Conservation (phyloP, 2,329 filamentous ascomycete species). For the Zymoseptoria ardabiliae region DNA sequence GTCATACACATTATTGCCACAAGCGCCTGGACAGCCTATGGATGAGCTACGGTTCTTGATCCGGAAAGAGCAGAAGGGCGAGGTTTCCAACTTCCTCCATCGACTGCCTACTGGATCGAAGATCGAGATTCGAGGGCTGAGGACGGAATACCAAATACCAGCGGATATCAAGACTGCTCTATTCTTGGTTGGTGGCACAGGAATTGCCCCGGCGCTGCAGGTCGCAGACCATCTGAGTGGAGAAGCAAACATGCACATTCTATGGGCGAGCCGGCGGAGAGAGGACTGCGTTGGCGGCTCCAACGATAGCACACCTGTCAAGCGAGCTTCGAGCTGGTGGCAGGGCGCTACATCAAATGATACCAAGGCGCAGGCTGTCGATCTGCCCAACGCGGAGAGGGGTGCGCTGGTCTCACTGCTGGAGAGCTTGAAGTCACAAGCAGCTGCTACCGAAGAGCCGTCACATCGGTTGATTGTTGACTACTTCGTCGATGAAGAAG, state of each 20-base stretch:
- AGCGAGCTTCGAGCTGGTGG: slow-evolving; percentile 10
- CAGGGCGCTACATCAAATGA: slow-evolving; percentile 2
- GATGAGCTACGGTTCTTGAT: slow-evolving; percentile 63
- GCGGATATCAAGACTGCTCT: slow-evolving; percentile 53
- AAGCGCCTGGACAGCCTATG: slow-evolving; percentile 29
- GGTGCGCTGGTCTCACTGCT: slow-evolving; percentile 57
- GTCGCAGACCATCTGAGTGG: slow-evolving; percentile 54
- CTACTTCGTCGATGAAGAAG: slow-evolving; percentile 78
- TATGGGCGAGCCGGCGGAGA: slow-evolving; percentile 71
- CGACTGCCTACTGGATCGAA: slow-evolving; percentile 51
- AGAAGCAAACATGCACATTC: slow-evolving; percentile 52
- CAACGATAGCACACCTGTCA: slow-evolving; percentile 39
- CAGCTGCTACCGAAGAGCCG: slow-evolving; percentile 1
- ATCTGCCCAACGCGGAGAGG: slow-evolving; percentile 21
- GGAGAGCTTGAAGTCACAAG: slow-evolving; percentile 46
- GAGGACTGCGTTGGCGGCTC: slow-evolving; percentile 59
- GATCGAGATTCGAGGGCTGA: slow-evolving; percentile 73
- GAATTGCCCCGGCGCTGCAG: slow-evolving; percentile 84
- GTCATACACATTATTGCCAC: slow-evolving; percentile 82
- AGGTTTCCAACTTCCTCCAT: slow-evolving; percentile 78
- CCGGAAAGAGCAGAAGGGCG: slow-evolving; percentile 68
- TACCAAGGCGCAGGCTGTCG: not conserved
- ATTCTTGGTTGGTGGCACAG: slow-evolving; percentile 87
- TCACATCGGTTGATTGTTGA: slow-evolving; percentile 51
- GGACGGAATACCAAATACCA: slow-evolving; percentile 56